Percentiles rank a stretch among this genome's conserved stretches.
These are phyloP conservation scores for Centaurea solstitialis DNA, from an alignment of 129 eudicot genomes.

Conservation along the genomic window DNA sequence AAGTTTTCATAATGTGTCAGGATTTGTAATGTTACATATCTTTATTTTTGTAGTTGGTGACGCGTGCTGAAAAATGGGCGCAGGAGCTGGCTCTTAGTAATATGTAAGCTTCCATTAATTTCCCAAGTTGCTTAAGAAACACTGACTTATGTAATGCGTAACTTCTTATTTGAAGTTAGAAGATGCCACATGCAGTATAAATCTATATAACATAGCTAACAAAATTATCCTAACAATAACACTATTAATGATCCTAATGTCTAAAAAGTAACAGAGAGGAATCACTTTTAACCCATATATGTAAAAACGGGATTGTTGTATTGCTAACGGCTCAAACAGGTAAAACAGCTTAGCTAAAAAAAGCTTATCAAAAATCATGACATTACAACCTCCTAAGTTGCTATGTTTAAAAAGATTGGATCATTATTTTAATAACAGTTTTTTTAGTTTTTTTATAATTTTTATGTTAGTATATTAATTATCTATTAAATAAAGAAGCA, in stretches of 20 bases:
- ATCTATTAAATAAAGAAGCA: not conserved
- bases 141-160: not conserved
- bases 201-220: not conserved
- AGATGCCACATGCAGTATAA: not conserved
- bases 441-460: no score
- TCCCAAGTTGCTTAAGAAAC: not conserved
- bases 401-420: not conserved
- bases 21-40: not conserved
- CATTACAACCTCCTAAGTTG: not conserved
- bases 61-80: conserved; percentile 86
- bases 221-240: not conserved
- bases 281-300: not conserved
- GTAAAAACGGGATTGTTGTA: not conserved
- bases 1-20: not conserved
- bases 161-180: conserved; percentile 6
- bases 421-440: not conserved
- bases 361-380: not conserved
- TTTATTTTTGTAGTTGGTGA: conserved; percentile 65
- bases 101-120: conserved; percentile 52
- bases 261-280: not conserved
- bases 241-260: not conserved
- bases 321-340: not conserved
- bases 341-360: not conserved
- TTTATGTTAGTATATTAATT: not conserved
- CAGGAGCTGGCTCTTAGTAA: conserved; percentile 67